Conservation (phyloP, 2,329 filamentous ascomycete genomes). For the Xylariaceae sp. region DNA sequence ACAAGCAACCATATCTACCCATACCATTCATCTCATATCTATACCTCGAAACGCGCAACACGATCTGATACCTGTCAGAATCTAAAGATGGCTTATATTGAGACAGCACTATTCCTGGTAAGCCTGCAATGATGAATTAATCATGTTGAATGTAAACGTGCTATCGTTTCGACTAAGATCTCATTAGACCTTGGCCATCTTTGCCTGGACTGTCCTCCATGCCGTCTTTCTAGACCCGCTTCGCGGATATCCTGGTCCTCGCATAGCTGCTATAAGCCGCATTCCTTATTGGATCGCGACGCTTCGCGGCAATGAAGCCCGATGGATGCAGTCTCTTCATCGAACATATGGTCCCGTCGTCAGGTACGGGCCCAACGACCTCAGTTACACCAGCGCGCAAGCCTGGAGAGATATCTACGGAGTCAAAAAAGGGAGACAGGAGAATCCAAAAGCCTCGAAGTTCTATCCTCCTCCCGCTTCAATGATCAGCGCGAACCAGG, state of each 20-base stretch:
- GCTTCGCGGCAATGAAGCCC: conserved; percentile 17
- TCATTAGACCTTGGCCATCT: no score
- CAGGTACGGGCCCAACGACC: conserved; percentile 18
- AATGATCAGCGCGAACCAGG: conserved; percentile 1
- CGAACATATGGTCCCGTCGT: conserved; percentile 17
- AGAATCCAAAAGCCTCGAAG: conserved; percentile 9
- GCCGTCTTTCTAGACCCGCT: conserved; percentile 25
- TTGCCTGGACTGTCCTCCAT: no score
- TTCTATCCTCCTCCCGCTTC: conserved; percentile 9
- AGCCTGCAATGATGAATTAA: no score
- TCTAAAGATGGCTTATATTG: no score
- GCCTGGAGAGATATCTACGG: conserved; percentile 17
- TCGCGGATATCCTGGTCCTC: conserved; percentile 23
- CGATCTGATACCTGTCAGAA: no score
- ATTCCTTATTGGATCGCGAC: conserved; percentile 20
- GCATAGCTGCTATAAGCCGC: conserved; percentile 15
- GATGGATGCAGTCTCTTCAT: conserved; percentile 15
- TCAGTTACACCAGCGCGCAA: conserved; percentile 16
- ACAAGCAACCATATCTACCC: no score
- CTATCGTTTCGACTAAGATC: no score
- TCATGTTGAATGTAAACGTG: no score
- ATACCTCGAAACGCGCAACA: no score
- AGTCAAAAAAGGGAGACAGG: conserved; percentile 4
- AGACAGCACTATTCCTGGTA: no score
- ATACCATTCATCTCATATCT: no score